Evolutionary conservation across 2,329 filamentous ascomycete genomes (phyloP), one percentile per base, ranked within the genome.

Genomic region (Plenodomus tracheiphilus): DNA sequence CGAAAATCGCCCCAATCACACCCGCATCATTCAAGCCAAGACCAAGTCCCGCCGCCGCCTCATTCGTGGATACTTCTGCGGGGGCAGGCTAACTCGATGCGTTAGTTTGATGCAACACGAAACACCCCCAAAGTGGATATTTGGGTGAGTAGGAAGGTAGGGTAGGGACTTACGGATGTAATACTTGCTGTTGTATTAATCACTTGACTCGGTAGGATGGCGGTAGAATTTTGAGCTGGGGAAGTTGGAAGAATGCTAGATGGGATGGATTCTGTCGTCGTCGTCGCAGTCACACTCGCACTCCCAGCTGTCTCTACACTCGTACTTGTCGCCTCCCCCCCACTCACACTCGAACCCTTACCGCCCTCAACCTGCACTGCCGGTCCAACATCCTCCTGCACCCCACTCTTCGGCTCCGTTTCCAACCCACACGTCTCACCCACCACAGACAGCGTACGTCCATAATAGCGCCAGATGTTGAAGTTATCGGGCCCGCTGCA

Each of bases 381-480:
- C 11, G 43, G 46, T 1, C 51, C 45, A 36, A 60, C 53, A 45
- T 59, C 58, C n/a, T 43, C 42, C 39, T 66, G 61, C 39, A 57
- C 51, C 6, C 64, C 61, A 18, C 51, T 43, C 20, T 52, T 38
- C 15, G 61, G 61, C 41, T 52, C 49, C 1, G 63, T 64, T 2
- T 41, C 42, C 9, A 65, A 39, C 3, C 54, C 59, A 37, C 63
- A 65, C n/a, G 39, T 45, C 4, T 30, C 42, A n/a, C 55, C 76
- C 2, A 64, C 69, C 15, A 40, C 58, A n/a, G 58, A 65, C 19
- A 79, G 55, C 0, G 68, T 65, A 36, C 49, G 58, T 10, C 76
- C 68, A 51, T 79, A 79, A 63, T 73, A 73, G 37, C 67, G 57
- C 77, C 77, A 79, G 58, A 78, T 77, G 46, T 74, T 65, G 46